A percentile compares a stretch with the other conserved stretches of the same genome.
phyloP scores from a whole-genome alignment of 495 filamentous ascomycete genomes.

The Penicillium tannophilum region DNA sequence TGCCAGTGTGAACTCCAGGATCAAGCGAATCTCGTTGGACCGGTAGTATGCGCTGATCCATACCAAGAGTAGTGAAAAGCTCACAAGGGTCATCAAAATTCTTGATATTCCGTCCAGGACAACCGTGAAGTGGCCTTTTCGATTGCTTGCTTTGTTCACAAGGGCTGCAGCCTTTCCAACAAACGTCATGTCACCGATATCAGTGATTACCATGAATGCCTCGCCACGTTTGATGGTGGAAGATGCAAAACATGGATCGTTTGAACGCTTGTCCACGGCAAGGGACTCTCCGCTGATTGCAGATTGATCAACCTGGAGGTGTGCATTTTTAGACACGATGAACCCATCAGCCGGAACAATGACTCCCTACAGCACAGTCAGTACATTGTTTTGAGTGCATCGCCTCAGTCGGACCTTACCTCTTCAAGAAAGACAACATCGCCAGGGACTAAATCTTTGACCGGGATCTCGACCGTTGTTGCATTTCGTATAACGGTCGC shows the following conservation, averaged over 20 bases:
- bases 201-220: constrained; percentile 76
- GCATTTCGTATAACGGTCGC: constrained; percentile 82
- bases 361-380: constrained; percentile 57
- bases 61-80: constrained; percentile 76
- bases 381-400: background rate
- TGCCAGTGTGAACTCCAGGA: constrained; percentile 80
- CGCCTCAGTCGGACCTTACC: constrained; percentile 35
- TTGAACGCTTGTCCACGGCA: constrained; percentile 82
- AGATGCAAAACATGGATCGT: constrained; percentile 78
- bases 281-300: constrained; percentile 91
- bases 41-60: constrained; percentile 90
- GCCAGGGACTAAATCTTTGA: constrained; percentile 80
- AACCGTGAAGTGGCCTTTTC: constrained; percentile 84
- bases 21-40: constrained; percentile 70
- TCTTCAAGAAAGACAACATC: constrained; percentile 90
- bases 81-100: constrained; percentile 76
- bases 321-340: constrained; percentile 75
- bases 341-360: constrained; percentile 89
- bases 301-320: constrained; percentile 91
- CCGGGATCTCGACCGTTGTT: constrained; percentile 68
- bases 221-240: constrained; percentile 89
- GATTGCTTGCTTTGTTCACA: constrained; percentile 70
- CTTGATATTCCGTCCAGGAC: constrained; percentile 80
- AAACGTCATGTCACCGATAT: constrained; percentile 84
- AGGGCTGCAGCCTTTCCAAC: constrained; percentile 87